A percentile compares a stretch with the other conserved stretches of the same genome.
These are phyloP conservation scores for Thalassiosira mediterranea DNA, from an alignment of 352 stramenopile genomes.

Conservation along the genomic window DNA sequence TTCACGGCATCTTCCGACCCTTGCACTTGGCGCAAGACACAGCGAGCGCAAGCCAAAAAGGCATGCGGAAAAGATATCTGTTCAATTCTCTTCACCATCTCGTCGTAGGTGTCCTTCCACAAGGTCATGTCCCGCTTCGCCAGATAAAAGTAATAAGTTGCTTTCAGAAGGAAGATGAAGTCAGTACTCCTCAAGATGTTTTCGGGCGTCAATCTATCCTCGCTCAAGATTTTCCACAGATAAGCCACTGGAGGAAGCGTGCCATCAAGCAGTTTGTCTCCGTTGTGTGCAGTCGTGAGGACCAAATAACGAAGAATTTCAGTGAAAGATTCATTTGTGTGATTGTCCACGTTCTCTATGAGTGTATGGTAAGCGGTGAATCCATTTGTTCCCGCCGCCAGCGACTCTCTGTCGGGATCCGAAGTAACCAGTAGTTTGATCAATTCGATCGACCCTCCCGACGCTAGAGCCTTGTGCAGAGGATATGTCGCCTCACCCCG, in stretches of 20 bases:
- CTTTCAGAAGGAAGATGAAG: conserved; percentile 10
- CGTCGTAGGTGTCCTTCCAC: background rate
- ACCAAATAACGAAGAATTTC: conserved; percentile 7
- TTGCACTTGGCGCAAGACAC: background rate
- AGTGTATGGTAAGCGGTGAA: conserved; percentile 8
- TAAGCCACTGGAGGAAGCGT: background rate
- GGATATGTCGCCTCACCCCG: background rate
- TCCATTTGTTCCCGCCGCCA: too few species aligned
- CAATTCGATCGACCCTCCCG: conserved; percentile 5
- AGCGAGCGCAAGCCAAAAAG: background rate
- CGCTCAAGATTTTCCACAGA: conserved; percentile 4
- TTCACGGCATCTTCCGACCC: background rate
- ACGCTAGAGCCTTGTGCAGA: background rate
- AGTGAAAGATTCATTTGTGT: background rate
- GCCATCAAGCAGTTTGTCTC: too few species aligned
- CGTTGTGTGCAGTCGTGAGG: background rate
- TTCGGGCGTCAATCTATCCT: conserved; percentile 1
- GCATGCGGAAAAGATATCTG: background rate
- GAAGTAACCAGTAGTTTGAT: conserved; percentile 7
- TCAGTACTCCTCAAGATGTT: background rate
- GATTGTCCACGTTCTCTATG: background rate
- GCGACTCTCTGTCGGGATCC: background rate
- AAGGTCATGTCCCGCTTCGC: background rate
- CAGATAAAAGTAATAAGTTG: conserved; percentile 9
- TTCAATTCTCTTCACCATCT: background rate